A percentile compares a stretch with the other conserved stretches of the same genome.
These are phyloP conservation scores for Vitis labrusca DNA, from an alignment of 164 flowering plant species.

Conservation along the genomic window DNA sequence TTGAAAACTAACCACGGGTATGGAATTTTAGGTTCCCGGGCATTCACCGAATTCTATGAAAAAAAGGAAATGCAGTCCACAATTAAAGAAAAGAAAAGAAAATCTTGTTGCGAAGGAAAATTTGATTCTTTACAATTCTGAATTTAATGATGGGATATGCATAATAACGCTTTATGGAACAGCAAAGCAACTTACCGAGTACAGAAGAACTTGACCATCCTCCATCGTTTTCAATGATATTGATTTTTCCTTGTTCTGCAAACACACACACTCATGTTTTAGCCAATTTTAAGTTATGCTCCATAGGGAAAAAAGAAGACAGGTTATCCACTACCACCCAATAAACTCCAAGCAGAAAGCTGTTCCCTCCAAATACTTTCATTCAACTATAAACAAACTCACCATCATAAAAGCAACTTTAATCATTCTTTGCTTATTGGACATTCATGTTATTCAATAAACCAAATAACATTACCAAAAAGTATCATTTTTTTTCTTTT, in stretches of 20 bases:
- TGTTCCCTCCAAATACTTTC: not conserved
- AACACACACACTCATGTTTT: slow-evolving; percentile 6
- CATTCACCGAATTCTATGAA: slow-evolving; percentile 83
- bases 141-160: not conserved
- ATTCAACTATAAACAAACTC: not conserved
- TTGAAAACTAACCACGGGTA: slow-evolving; percentile 97
- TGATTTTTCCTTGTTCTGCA: slow-evolving; percentile 85
- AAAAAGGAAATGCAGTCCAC: not conserved
- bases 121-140: not conserved
- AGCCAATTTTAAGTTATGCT: not conserved
- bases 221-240: slow-evolving; percentile 85
- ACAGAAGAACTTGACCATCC: slow-evolving; percentile 89
- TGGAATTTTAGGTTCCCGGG: slow-evolving; percentile 67
- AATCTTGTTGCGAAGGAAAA: not conserved
- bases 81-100: slow-evolving; percentile 5
- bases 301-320: not conserved
- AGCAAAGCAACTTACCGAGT: slow-evolving; percentile 53
- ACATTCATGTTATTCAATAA: not conserved
- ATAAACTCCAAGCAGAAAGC: too few relatives aligned
- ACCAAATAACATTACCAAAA: not conserved
- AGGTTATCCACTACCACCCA: not conserved
- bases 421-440: not conserved
- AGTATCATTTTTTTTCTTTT: too few relatives aligned
- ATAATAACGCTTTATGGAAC: not conserved
- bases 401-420: not conserved